phyloP scores from a whole-genome alignment of 2,329 filamentous ascomycete species.

The Fusarium metavorans region DNA sequence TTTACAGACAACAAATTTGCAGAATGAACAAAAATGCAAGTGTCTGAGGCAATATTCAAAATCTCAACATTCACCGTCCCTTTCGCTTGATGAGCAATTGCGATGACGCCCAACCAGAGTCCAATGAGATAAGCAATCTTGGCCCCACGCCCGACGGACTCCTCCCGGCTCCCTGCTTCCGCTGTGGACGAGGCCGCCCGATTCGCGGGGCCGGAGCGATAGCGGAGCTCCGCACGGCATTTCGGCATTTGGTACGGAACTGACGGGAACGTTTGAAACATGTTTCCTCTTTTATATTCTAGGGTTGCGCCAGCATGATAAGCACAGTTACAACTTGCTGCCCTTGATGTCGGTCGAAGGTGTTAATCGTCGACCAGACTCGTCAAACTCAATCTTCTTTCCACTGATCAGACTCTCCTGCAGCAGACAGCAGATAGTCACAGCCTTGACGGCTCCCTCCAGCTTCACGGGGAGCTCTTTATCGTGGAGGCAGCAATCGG shows the following conservation, averaged over 20 bases:
- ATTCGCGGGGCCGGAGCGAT: slow-evolving; percentile 25
- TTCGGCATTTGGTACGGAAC: not conserved
- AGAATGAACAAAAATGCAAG: not conserved
- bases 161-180: slow-evolving; percentile 23
- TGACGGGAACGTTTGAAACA: not conserved
- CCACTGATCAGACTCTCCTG: slow-evolving; percentile 12
- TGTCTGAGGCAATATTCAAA: not conserved
- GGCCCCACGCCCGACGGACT: not conserved
- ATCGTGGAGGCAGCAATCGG: not conserved
- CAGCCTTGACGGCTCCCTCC: not conserved
- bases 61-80: not conserved
- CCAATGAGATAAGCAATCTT: slow-evolving; percentile 23
- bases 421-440: not conserved
- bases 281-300: not conserved
- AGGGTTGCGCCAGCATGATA: not conserved
- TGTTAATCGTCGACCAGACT: not conserved
- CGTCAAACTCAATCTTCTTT: slow-evolving; percentile 5
- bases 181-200: slow-evolving; percentile 6
- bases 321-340: not conserved
- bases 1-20: not conserved
- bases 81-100: not conserved
- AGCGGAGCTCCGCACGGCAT: slow-evolving; percentile 13
- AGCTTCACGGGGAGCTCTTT: slow-evolving; percentile 1
- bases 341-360: not conserved
- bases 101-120: not conserved